Evolutionary conservation across 768 basidiomycete species (phyloP), one percentile per base, ranked within the genome.

Genomic region (Termitomyces titanicus): DNA sequence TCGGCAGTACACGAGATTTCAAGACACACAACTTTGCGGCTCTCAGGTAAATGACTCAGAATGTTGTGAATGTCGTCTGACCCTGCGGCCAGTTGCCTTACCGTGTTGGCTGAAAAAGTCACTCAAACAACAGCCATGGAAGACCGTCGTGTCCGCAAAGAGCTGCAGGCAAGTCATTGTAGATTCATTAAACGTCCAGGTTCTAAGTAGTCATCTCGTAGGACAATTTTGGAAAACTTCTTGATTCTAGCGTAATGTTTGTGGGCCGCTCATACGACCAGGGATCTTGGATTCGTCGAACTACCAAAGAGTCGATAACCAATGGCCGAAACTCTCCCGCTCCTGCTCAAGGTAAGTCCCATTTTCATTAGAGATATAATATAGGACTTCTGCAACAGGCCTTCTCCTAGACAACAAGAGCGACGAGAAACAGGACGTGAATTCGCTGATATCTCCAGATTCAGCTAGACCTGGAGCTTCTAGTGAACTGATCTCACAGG

Each of bases 71-170:
- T 38, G 15, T 34, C 37, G 18, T 20, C 46, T 51, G 20, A 60
- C 29, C 25, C 9, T 13, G 24, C 12, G 18, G 13, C 5, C 55
- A 94, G 90, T 54, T 93, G 90, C 68, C 70, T 93, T 37, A 82
- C 82, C n/a, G 79, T 87, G 1, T 68, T 96, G 18, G 85, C 89
- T 0, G 91, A 92, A 59, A 93, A 94, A 66, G 73, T 95, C 33
- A 83, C 86, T 1, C 92, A 94, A 64, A 98, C 94, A 0, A 85
- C 89, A 5, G 93, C 93, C 0, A 80, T 96, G 70, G 96, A 98
- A 55, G 97, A 99, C 69, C 80, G 85, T 22, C 80, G 91, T 37
- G 72, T 95, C 52, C 84, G 92, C 24, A 91, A 93, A 66, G 97
- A 99, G 54, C 74, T 98, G 10, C 94, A 96, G 78, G 89, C 86